Evolutionary conservation across 1,284 basidiomycete species (phyloP).

Genomic region (Phellinidium pouzarii): DNA sequence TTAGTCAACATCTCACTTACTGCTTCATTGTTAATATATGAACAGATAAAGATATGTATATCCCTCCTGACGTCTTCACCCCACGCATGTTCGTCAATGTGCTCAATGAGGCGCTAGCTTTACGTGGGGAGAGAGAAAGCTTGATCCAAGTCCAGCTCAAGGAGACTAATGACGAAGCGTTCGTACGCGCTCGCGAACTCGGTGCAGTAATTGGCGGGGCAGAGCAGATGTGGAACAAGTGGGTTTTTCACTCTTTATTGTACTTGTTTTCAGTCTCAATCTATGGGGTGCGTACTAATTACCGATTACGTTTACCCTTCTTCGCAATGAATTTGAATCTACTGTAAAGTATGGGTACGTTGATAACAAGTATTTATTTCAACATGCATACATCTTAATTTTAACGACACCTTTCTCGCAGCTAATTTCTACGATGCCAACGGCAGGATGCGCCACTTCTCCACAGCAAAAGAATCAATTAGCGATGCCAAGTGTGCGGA

Average conservation of each 20-base stretch:
- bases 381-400: not conserved
- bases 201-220: not conserved
- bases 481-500: not conserved
- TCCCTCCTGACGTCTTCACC: constrained; percentile 13
- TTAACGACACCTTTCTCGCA: not conserved
- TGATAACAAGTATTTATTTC: too few relatives aligned
- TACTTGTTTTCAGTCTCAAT: too few relatives aligned
- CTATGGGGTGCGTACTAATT: too few relatives aligned
- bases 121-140: not conserved
- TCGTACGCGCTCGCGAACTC: not conserved
- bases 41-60: constrained; percentile 14
- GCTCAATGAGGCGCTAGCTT: constrained; percentile 3
- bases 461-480: not conserved
- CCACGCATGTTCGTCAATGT: constrained; percentile 4
- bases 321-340: not conserved
- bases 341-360: not conserved
- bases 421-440: constrained; percentile 3
- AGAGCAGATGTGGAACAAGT: not conserved
- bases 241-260: too few relatives aligned
- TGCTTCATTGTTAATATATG: not conserved
- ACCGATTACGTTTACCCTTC: too few relatives aligned
- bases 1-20: too few relatives aligned
- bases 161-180: not conserved
- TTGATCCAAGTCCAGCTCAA: not conserved
- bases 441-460: constrained; percentile 7